Conservation (phyloP, 2,329 filamentous ascomycete species). For the Fusarium sp. region DNA sequence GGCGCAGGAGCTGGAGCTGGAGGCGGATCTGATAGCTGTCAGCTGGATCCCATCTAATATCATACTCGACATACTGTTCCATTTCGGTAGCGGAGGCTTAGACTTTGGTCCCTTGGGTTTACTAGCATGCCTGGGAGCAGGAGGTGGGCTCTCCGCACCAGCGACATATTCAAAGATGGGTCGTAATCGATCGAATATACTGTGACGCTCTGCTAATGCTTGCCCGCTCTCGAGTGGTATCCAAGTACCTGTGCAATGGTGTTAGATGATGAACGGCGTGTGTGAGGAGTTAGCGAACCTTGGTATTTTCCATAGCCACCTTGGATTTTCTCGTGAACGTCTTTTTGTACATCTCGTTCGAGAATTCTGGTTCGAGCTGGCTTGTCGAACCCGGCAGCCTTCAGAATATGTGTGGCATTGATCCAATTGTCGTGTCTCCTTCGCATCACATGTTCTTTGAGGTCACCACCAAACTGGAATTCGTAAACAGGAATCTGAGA, state of each 20-base stretch:
- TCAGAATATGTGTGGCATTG: conserved; percentile 99
- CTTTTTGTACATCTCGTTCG: conserved; percentile 96
- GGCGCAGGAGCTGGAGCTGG: conserved; percentile 35
- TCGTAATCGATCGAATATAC: conserved; percentile 81
- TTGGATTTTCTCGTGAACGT: conserved; percentile 96
- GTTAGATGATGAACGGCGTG: not conserved
- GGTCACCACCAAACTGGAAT: conserved; percentile 82
- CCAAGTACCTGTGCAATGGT: conserved; percentile 77
- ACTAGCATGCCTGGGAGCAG: conserved; percentile 90
- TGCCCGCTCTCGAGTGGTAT: conserved; percentile 87
- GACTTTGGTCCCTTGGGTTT: conserved; percentile 80
- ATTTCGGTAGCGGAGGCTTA: conserved; percentile 65
- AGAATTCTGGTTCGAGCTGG: conserved; percentile 93
- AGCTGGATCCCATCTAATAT: not conserved
- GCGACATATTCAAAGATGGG: conserved; percentile 91
- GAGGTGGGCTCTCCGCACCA: conserved; percentile 87
- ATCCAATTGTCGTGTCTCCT: conserved; percentile 95
- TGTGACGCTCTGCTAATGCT: conserved; percentile 85
- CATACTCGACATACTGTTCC: conserved; percentile 47
- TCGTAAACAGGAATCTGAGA: conserved; percentile 91
- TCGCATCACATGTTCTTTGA: conserved; percentile 93
- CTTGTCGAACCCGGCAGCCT: conserved; percentile 97
- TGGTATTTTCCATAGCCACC: conserved; percentile 99
- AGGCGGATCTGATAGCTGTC: conserved; percentile 32
- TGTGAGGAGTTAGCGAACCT: conserved; percentile 59